Evolutionary conservation across 1,139 yeast genomes (phyloP).

Genomic region (Suhomyces bolitotheri): DNA sequence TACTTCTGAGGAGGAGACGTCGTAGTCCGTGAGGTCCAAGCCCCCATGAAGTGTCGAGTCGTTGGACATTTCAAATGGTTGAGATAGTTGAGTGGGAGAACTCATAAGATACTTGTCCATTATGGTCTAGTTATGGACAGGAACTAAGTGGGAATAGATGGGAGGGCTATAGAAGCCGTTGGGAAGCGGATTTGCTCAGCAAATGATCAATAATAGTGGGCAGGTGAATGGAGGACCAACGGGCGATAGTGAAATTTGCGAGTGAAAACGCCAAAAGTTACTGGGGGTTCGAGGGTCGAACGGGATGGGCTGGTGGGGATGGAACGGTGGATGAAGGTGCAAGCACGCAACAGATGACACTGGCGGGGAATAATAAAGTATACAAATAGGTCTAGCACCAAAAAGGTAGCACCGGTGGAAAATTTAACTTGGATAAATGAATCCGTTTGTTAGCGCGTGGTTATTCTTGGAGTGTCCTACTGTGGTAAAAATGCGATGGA

Average conservation of each 20-base stretch:
- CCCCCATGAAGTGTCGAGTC: slow-evolving; percentile 15
- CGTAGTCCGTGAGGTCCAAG: slow-evolving; percentile 14
- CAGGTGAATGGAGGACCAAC: not conserved
- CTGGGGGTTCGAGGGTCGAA: too few species aligned
- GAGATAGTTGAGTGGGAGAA: slow-evolving; percentile 43
- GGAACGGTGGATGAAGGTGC: slow-evolving; percentile 3
- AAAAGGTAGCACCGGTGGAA: too few species aligned
- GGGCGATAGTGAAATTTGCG: not conserved
- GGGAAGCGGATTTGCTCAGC: too few species aligned
- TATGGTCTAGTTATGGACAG: not conserved
- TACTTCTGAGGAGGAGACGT: slow-evolving; percentile 17
- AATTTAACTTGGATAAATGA: too few species aligned
- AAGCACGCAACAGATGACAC: too few species aligned
- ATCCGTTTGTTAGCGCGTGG: slow-evolving; percentile 9
- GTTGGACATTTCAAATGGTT: slow-evolving; percentile 30
- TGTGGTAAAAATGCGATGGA: slow-evolving; percentile 6
- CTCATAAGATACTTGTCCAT: slow-evolving; percentile 51
- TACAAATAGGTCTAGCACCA: too few species aligned
- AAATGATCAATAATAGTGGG: not conserved
- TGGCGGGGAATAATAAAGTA: too few species aligned
- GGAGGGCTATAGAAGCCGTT: not conserved
- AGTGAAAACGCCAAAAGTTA: too few species aligned
- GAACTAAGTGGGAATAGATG: not conserved
- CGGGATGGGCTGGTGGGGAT: slow-evolving; percentile 2
- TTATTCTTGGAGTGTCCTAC: slow-evolving; percentile 6